Evolutionary conservation across 192 early-diverging fungal species (phyloP).

Genomic region (Coemansia sp.): DNA sequence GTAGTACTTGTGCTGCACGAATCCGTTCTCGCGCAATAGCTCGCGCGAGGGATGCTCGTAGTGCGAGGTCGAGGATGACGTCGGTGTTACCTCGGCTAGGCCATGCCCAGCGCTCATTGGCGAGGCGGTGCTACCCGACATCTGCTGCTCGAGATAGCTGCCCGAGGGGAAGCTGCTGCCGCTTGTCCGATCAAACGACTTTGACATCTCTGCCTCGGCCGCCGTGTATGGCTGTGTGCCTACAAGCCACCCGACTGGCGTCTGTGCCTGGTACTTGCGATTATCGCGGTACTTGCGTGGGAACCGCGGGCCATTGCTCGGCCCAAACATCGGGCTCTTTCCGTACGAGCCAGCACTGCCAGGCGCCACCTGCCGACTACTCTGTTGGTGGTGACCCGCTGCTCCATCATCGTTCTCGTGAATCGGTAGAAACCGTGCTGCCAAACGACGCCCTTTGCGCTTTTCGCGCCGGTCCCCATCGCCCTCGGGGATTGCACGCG

Average conservation of each 20-base stretch:
- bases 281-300: slow-evolving; percentile 58
- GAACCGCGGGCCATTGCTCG: slow-evolving; percentile 45
- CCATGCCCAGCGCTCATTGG: background rate
- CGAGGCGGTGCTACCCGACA: slow-evolving; percentile 24
- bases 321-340: slow-evolving; percentile 53
- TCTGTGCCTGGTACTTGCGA: slow-evolving; percentile 67
- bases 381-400: background rate
- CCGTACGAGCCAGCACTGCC: slow-evolving; percentile 48
- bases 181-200: slow-evolving; percentile 50
- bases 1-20: slow-evolving; percentile 94
- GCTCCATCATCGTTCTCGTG: slow-evolving; percentile 22
- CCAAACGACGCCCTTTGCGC: slow-evolving; percentile 36
- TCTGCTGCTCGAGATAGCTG: slow-evolving; percentile 33
- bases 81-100: background rate
- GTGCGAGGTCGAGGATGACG: background rate
- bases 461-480: slow-evolving; percentile 8
- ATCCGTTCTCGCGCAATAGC: slow-evolving; percentile 94
- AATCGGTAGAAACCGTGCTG: slow-evolving; percentile 51
- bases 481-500: slow-evolving; percentile 30
- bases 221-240: slow-evolving; percentile 67
- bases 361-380: slow-evolving; percentile 4
- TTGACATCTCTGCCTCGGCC: slow-evolving; percentile 52
- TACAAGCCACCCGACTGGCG: slow-evolving; percentile 72
- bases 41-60: slow-evolving; percentile 90
- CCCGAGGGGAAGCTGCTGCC: slow-evolving; percentile 47